Conservation (phyloP, 1,139 yeast species). For the Taphrina populina region DNA sequence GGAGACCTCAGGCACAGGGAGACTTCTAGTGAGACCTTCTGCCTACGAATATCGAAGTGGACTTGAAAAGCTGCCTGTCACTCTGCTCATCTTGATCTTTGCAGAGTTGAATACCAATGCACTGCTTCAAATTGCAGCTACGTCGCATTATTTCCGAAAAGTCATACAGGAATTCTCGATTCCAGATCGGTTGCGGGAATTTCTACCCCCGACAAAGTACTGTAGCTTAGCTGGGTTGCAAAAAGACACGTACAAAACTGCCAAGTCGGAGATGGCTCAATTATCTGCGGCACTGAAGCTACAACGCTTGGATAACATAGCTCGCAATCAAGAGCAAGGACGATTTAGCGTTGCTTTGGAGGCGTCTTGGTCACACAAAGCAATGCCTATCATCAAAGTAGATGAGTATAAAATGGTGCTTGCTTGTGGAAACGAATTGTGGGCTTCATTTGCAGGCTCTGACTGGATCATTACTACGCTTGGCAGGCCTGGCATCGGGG, state of each 20-base stretch:
- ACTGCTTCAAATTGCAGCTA: background rate
- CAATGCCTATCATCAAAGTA: slow-evolving; percentile 30
- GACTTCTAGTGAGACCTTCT: too few species aligned
- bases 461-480: background rate
- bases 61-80: slow-evolving; percentile 6
- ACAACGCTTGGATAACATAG: background rate
- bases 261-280: background rate
- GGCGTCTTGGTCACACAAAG: slow-evolving; percentile 13
- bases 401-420: slow-evolving; percentile 22
- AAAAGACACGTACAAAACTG: background rate
- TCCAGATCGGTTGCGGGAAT: background rate
- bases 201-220: background rate
- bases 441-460: background rate
- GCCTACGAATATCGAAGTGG: too few species aligned
- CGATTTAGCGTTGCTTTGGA: slow-evolving; percentile 1
- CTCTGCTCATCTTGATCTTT: background rate
- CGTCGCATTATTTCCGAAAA: slow-evolving; percentile 1
- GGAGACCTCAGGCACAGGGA: too few species aligned
- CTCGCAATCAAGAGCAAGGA: background rate
- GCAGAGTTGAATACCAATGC: background rate
- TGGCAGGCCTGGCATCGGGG: slow-evolving; percentile 13
- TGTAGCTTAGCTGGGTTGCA: background rate
- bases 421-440: slow-evolving; percentile 14
- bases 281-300: slow-evolving; percentile 7
- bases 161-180: background rate